Evolutionary conservation across 1,284 basidiomycete species (phyloP), one percentile per base, ranked within the genome.

Genomic region (Sphaerobolus stellatus): DNA sequence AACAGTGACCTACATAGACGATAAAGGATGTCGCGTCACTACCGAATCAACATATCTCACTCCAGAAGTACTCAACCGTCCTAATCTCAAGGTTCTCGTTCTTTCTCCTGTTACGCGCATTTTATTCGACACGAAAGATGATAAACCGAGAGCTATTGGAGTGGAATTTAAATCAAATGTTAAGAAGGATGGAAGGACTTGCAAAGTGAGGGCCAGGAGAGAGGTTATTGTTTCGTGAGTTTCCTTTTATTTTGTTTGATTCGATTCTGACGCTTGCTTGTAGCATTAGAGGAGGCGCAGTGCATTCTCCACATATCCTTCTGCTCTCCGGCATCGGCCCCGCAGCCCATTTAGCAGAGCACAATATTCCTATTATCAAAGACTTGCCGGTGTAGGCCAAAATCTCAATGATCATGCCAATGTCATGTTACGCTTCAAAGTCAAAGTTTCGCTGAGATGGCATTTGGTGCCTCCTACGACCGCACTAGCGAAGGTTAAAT

Each of bases 291-390:
- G 82, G 78, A 24, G 85, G 86, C 0, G 77, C 83, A 0, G 68
- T 87, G 8, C 82, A 85, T 55, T 78, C 82, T 9, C 86, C 86
- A 9, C 82, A 90, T 75, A 79, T 91, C 40, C 76, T 92, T 13
- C 77, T 89, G 74, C 74, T 88, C 30, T 86, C 84, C 16, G 88
- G 88, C 4, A 66, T 89, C 22, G 87, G 87, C 0, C 81, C 84
- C 18, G 73, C 74, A 3, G 67, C 71, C 16, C 75, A 86, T 20
- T 75, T 89, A n/a, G 58, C 69, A 8, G 64, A 71, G 33, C 71
- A 79, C 54, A 61, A 64, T 7, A 82, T 88, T 27, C 72, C 77
- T 0, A 66, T 85, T 14, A 62, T 86, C 1, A 66, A 75, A 36
- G 78, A 86, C 58, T 71, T 81, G 3, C 77, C 82, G 80, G 78